phyloP scores from a whole-genome alignment of 1,284 basidiomycete genomes.

The Cystobasidium sp. region DNA sequence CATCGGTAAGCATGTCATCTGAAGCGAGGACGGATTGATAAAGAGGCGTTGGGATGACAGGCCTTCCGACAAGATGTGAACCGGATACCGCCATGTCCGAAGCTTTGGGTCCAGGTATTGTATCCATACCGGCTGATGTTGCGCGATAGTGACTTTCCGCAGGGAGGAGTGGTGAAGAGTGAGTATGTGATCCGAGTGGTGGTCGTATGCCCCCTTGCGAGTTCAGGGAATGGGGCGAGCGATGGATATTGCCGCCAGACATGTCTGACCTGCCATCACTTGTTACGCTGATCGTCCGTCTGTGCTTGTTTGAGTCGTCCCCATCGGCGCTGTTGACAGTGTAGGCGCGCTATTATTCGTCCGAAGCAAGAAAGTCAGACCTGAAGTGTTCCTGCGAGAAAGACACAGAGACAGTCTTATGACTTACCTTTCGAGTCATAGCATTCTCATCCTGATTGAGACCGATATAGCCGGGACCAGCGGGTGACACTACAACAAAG shows the following conservation, averaged over 20 bases:
- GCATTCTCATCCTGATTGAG: neutral
- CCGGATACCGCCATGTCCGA: constrained; percentile 36
- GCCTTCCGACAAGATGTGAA: constrained; percentile 37
- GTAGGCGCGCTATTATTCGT: constrained; percentile 17
- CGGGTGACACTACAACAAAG: constrained; percentile 15
- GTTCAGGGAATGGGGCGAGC: constrained; percentile 9
- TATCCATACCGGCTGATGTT: constrained; percentile 24
- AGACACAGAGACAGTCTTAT: too few relatives aligned
- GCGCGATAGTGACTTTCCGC: constrained; percentile 39
- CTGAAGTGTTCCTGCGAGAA: neutral
- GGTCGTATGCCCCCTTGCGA: constrained; percentile 6
- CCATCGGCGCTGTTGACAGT: constrained; percentile 36
- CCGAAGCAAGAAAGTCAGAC: neutral
- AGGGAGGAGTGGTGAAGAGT: constrained; percentile 38
- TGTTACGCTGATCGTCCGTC: constrained; percentile 28
- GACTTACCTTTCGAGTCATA: neutral
- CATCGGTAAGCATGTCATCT: constrained; percentile 15
- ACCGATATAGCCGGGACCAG: constrained; percentile 39
- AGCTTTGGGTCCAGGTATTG: constrained; percentile 29
- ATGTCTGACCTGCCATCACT: constrained; percentile 22
- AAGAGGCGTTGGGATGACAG: constrained; percentile 26
- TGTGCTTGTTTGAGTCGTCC: constrained; percentile 41
- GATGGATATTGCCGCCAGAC: constrained; percentile 3
- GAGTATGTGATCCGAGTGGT: constrained; percentile 26
- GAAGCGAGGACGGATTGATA: constrained; percentile 29